Percentiles rank a stretch among this genome's conserved stretches.
phyloP scores from a whole-genome alignment of 1,284 basidiomycete genomes.

The Apiotrichum akiyoshidainum region DNA sequence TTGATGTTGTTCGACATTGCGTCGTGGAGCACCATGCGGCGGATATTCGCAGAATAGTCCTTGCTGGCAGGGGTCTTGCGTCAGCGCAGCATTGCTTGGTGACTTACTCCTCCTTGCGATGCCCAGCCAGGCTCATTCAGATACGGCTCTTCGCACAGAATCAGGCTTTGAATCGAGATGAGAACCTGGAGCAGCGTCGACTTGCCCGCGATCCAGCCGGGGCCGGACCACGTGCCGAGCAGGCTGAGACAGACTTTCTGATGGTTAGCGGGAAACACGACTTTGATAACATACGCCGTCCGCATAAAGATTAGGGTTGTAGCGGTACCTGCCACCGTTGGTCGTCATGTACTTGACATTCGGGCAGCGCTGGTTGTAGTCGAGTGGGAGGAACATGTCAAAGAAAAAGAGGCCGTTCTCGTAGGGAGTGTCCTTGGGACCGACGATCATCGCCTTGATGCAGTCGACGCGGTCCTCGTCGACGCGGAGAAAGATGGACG shows the following conservation, averaged over 20 bases:
- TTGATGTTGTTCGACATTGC: slow-evolving; percentile 72
- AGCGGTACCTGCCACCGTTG: slow-evolving; percentile 78
- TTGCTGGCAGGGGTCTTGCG: slow-evolving; percentile 56
- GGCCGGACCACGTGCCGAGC: slow-evolving; percentile 84
- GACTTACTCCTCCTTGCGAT: slow-evolving; percentile 63
- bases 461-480: slow-evolving; percentile 75
- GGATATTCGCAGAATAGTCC: slow-evolving; percentile 66
- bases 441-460: slow-evolving; percentile 81
- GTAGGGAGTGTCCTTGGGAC: slow-evolving; percentile 85
- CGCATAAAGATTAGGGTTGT: slow-evolving; percentile 87
- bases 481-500: slow-evolving; percentile 70
- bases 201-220: slow-evolving; percentile 81
- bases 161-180: slow-evolving; percentile 92
- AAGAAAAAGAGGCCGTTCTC: slow-evolving; percentile 61
- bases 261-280: slow-evolving; percentile 34
- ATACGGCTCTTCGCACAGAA: slow-evolving; percentile 82
- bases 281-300: slow-evolving; percentile 54
- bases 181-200: slow-evolving; percentile 74
- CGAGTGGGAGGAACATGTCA: slow-evolving; percentile 76
- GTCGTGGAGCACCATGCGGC: slow-evolving; percentile 80
- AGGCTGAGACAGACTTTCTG: slow-evolving; percentile 82
- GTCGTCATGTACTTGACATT: slow-evolving; percentile 83
- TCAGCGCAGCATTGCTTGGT: slow-evolving; percentile 23
- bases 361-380: slow-evolving; percentile 51
- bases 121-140: slow-evolving; percentile 87